Conservation (phyloP, 345 rosid genomes). For the Psidium friedrichsthalianum region DNA sequence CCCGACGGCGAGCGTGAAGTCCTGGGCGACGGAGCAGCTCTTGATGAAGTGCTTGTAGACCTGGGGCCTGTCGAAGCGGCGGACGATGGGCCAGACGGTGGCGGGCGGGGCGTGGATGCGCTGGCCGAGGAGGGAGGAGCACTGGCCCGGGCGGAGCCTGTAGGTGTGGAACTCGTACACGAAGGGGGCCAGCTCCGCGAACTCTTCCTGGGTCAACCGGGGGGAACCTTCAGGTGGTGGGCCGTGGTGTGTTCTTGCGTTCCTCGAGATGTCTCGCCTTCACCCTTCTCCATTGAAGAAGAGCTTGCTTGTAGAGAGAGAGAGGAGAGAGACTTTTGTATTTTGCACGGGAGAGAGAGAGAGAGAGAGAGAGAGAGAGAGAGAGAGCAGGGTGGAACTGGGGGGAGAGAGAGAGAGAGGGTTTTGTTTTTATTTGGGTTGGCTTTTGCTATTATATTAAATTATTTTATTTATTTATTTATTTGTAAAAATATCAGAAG, state of each 20-base stretch:
- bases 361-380: neutral
- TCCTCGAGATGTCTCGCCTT: neutral
- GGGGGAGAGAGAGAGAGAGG: neutral
- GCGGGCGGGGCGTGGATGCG: constrained; percentile 4
- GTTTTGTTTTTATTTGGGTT: neutral
- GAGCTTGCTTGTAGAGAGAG: neutral
- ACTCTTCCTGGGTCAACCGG: neutral
- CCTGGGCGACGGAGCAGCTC: constrained; percentile 6
- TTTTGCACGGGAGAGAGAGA: no score
- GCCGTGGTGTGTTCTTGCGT: neutral
- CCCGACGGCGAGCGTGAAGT: constrained; percentile 3
- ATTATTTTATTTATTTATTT: neutral
- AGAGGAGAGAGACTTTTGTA: neutral
- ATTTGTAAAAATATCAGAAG: neutral
- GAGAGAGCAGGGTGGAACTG: no score
- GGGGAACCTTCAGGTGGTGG: neutral
- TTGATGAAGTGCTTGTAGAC: constrained; percentile 20
- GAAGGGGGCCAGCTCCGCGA: neutral
- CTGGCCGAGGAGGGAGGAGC: constrained; percentile 12
- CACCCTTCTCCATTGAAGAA: constrained; percentile 1
- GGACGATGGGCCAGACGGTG: constrained; percentile 12
- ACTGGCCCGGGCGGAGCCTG: constrained; percentile 2
- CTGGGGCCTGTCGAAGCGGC: constrained; percentile 19
- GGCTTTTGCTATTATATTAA: neutral
- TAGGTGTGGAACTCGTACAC: constrained; percentile 7